Evolutionary conservation across 768 basidiomycete genomes (phyloP), one percentile per base, ranked within the genome.

Genomic region (Cubamyces lactineus): DNA sequence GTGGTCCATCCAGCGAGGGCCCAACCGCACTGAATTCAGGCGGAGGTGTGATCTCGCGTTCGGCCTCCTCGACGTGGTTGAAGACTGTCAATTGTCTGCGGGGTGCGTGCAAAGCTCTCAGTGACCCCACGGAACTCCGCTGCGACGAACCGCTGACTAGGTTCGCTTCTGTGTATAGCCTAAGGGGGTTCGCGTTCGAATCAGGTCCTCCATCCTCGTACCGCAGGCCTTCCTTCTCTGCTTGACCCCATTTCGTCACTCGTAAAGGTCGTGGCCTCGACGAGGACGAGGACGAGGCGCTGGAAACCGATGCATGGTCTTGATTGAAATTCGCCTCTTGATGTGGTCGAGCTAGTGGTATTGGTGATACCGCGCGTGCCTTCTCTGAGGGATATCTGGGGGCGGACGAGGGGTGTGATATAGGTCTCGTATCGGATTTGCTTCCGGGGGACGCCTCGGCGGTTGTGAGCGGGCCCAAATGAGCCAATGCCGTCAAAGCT

Each of bases 11-110:
- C 0, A 74, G 66, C 24, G 73, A 73, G 5, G 77, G 74, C 1
- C 73, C 79, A 12, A 73, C 68, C 0, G 74, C 57, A 15, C 73
- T 68, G 65, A 79, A 81, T 8, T 78, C 76, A 0, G 81, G 81
- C 1, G 80, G 80, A 38, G 72, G 75, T 38, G 69, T 67, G 15
- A 55, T 53, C 11, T 28, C 47, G 39, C 66, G 61, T 8, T 53
- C 47, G 15, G 26, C 38, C 11, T 50, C 48, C 21, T 48, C 57
- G 24, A 49, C 53, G 17, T 57, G 30, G 56, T 61, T 58, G 19
- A 53, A 49, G 6, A 59, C 55, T 8, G 64, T 58, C 16, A 51
- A 24, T 15, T 50, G 59, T 11, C 61, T 50, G 2, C 56, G 46
- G 16, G 59, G 47, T 21, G 41, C 42, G 24, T 39, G 38, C 24